phyloP scores from a whole-genome alignment of 2,329 filamentous ascomycete species.

The Fusarium penzigii region DNA sequence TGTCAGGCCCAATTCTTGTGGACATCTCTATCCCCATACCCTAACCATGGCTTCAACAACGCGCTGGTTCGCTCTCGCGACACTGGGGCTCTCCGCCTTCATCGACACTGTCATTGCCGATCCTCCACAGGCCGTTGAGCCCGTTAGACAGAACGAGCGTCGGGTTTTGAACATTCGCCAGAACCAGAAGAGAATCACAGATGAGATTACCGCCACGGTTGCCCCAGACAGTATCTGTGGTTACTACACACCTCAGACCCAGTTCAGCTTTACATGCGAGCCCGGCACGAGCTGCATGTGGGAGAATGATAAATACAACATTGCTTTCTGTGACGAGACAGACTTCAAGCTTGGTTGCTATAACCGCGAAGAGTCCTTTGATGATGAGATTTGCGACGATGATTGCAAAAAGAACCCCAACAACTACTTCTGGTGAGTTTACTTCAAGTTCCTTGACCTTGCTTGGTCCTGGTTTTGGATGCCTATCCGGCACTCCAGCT shows the following conservation, averaged over 20 bases:
- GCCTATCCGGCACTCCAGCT: background rate
- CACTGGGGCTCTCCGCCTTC: constrained; percentile 8
- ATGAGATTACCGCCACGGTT: constrained; percentile 5
- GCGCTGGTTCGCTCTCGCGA: constrained; percentile 13
- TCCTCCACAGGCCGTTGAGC: constrained; percentile 14
- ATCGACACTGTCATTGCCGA: constrained; percentile 6
- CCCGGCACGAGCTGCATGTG: constrained; percentile 10
- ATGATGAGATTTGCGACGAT: constrained; percentile 12
- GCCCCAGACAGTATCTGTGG: constrained; percentile 14
- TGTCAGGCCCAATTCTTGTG: too few species aligned
- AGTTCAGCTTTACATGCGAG: constrained; percentile 9
- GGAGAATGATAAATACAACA: constrained; percentile 18
- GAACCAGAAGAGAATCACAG: constrained; percentile 2
- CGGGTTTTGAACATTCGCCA: constrained; percentile 4
- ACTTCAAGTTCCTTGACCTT: too few species aligned
- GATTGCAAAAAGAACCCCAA: constrained; percentile 14
- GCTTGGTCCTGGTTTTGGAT: too few species aligned
- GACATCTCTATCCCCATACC: too few species aligned
- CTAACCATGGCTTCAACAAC: constrained; percentile 9
- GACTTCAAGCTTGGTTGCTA: constrained; percentile 13
- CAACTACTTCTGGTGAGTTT: constrained; percentile 15
- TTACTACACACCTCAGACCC: constrained; percentile 3
- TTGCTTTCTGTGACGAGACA: constrained; percentile 10
- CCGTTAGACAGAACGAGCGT: constrained; percentile 3
- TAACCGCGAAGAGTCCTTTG: constrained; percentile 3